These are phyloP conservation scores for Diutina pseudorugosa DNA, from an alignment of 1,139 yeast species.

Conservation along the genomic window DNA sequence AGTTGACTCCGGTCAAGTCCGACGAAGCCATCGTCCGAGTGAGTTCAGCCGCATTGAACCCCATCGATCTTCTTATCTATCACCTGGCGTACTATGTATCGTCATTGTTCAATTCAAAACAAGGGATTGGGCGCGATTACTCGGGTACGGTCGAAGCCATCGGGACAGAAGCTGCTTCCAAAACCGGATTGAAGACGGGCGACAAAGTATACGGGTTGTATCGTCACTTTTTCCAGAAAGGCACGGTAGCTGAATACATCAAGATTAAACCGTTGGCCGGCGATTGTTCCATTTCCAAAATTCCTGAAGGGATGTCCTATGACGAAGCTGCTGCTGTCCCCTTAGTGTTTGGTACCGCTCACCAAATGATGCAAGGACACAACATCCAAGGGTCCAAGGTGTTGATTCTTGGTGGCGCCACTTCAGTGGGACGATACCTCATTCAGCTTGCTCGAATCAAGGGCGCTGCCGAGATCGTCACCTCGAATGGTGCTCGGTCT, in stretches of 20 bases:
- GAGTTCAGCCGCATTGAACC: conserved; percentile 50
- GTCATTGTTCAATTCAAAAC: conserved; percentile 12
- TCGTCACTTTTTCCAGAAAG: conserved; percentile 29
- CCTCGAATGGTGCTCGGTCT: conserved; percentile 11
- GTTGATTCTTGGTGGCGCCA: conserved; percentile 3
- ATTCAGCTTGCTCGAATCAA: background rate
- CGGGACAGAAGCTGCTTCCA: conserved; percentile 29
- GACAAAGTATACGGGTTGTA: conserved; percentile 54
- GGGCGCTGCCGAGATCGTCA: background rate
- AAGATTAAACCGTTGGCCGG: conserved; percentile 20
- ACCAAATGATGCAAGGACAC: background rate
- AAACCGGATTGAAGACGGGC: conserved; percentile 34
- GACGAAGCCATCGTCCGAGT: conserved; percentile 45
- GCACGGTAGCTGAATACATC: conserved; percentile 36
- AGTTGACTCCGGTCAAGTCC: background rate
- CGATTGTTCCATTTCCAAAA: background rate
- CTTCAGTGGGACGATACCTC: background rate
- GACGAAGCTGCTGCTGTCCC: background rate
- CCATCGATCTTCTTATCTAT: conserved; percentile 48
- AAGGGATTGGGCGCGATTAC: conserved; percentile 61
- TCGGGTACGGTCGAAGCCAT: conserved; percentile 51
- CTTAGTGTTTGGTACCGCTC: background rate
- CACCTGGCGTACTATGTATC: conserved; percentile 9
- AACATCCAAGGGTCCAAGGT: background rate
- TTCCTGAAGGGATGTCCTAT: background rate